Percentiles rank a stretch among this genome's conserved stretches.
Conservation (phyloP, 441 rosid genomes). For the Populus hybrid region DNA sequence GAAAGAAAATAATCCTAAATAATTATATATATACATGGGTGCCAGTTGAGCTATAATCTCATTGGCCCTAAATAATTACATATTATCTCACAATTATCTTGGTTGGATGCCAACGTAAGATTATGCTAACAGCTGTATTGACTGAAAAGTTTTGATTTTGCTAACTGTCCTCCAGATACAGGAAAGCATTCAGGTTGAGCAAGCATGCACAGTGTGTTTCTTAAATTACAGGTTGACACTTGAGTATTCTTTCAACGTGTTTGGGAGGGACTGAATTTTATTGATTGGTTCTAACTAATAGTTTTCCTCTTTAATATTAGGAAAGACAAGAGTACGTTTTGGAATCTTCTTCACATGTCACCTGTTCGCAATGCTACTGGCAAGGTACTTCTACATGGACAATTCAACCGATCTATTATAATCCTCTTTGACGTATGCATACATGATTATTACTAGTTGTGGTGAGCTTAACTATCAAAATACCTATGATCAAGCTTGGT, state of each 20-base stretch:
- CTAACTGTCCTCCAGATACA: constrained; percentile 46
- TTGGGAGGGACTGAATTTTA: constrained; percentile 13
- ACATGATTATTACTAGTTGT: no score
- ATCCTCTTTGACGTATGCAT: neutral
- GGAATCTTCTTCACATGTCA: constrained; percentile 88
- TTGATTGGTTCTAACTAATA: constrained; percentile 20
- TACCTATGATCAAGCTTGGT: neutral
- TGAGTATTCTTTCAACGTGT: constrained; percentile 24
- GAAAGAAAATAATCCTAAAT: no score
- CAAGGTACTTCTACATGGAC: constrained; percentile 50
- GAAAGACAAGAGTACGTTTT: constrained; percentile 70
- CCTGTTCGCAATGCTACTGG: constrained; percentile 92
- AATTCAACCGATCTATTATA: neutral
- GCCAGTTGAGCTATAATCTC: no score
- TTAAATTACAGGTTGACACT: constrained; percentile 91
- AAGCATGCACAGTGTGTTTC: constrained; percentile 88
- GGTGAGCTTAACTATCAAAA: neutral
- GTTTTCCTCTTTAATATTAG: constrained; percentile 41
- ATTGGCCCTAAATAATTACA: no score
- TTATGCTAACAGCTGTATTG: neutral
- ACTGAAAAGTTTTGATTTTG: neutral
- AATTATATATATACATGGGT: no score
- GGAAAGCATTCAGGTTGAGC: constrained; percentile 55
- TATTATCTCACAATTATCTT: neutral
- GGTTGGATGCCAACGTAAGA: neutral